Conservation (phyloP, 2,329 filamentous ascomycete species). For the Pseudogymnoascus pannorum region DNA sequence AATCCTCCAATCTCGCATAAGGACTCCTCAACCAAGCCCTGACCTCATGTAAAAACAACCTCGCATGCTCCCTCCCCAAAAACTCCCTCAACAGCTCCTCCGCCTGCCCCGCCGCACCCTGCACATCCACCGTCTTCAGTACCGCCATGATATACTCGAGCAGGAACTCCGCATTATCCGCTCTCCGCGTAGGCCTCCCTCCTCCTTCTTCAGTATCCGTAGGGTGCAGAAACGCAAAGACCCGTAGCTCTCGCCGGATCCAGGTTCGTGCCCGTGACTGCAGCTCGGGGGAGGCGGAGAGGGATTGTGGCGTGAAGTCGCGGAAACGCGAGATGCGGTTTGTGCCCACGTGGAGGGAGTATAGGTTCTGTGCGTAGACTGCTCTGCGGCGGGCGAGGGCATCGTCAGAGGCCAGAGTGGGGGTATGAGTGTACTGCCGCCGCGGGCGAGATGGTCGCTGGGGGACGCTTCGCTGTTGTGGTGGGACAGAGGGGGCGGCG, state of each 20-base stretch:
- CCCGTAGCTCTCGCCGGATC: conserved; percentile 74
- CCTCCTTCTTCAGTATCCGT: conserved; percentile 22
- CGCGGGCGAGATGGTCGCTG: conserved; percentile 15
- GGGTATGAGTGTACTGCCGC: conserved; percentile 10
- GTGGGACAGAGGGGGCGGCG: neutral
- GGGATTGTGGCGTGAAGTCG: conserved; percentile 61
- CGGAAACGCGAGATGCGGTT: conserved; percentile 71
- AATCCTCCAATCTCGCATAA: conserved; percentile 61
- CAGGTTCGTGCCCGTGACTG: conserved; percentile 72
- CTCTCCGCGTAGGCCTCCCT: conserved; percentile 32
- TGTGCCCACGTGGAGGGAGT: conserved; percentile 74
- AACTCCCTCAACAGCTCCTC: conserved; percentile 75
- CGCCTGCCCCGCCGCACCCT: conserved; percentile 69
- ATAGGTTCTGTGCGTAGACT: conserved; percentile 66
- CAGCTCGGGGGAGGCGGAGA: conserved; percentile 48
- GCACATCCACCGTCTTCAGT: conserved; percentile 73
- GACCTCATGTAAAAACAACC: conserved; percentile 78
- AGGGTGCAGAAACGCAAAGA: conserved; percentile 64
- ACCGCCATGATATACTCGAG: conserved; percentile 82
- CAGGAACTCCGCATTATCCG: conserved; percentile 72
- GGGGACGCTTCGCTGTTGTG: conserved; percentile 12
- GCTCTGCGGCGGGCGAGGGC: conserved; percentile 50
- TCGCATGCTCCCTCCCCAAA: conserved; percentile 64
- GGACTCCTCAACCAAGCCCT: conserved; percentile 78
- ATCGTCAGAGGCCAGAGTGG: conserved; percentile 20